Evolutionary conservation across 306 rosid species (phyloP), one percentile per base, ranked within the genome.

Genomic region (Inga oerstediana): DNA sequence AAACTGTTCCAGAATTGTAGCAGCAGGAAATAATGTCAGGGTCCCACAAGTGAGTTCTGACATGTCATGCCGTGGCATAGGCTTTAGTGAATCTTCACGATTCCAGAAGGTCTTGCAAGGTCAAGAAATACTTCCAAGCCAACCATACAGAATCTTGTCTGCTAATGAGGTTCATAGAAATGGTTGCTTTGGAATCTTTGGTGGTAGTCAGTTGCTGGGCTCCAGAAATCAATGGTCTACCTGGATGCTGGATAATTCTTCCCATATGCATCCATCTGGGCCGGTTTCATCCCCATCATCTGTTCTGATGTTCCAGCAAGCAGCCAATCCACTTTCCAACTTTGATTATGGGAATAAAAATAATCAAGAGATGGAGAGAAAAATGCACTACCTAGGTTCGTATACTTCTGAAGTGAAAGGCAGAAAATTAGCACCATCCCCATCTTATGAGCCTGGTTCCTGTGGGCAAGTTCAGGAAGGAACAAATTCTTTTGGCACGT

Each of bases 91-190:
- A 86, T 91, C 99, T 43, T 80, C 86, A 81, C 85, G 92, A 88
- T 97, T 92, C 95, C 97, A 88, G 78, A 94, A 94, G 98, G 99
- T 97, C 99, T 97, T 97, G 98, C 99, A 97, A 97, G 98, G 99
- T 97, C 99, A 97, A 97, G 99, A 97, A 97, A 92, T 94, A 81
- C 86, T 91, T 84, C 93, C 97, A 45, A 88, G 93, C 83, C 85
- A 91, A 74, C 91, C 91, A 43, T 91, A 83, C 79, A 86, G 96
- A 86, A 85, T 90, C 79, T 82, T 88, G 62, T 41, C 88, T 59
- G 27, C 75, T 4, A 91, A 86, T 1, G 92, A 87, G 80, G 87
- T 85, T 80, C 86, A 39, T 48, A 88, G 80, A 76, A 87, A 83
- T 89, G 92, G 95, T 83, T 84, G 88, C 83, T 48, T 80, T 45